phyloP scores from a whole-genome alignment of 2,329 filamentous ascomycete species.

The Aureobasidium sp. region DNA sequence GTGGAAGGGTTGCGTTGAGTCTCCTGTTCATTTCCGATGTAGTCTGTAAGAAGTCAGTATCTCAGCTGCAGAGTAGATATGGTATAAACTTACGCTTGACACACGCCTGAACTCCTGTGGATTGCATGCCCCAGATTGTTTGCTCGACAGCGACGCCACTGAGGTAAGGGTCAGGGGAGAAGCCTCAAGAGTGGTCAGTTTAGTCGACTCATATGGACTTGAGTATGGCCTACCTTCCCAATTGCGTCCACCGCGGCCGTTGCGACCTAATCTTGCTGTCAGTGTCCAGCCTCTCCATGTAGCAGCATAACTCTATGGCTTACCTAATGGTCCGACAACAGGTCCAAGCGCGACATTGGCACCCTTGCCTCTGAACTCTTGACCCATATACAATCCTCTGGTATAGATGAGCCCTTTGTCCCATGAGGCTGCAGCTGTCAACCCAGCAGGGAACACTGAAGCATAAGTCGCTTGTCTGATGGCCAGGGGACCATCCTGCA shows the following conservation, averaged over 20 bases:
- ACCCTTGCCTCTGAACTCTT: slow-evolving; percentile 22
- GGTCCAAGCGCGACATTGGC: slow-evolving; percentile 54
- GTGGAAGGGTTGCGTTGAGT: slow-evolving; percentile 33
- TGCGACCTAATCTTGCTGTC: neutral
- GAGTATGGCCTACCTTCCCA: slow-evolving; percentile 26
- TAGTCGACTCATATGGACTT: slow-evolving; percentile 21
- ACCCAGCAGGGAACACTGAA: slow-evolving; percentile 34
- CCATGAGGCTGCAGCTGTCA: slow-evolving; percentile 35
- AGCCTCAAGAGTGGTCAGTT: slow-evolving; percentile 41
- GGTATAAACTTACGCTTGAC: slow-evolving; percentile 36
- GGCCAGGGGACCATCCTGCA: slow-evolving; percentile 36
- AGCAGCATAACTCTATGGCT: neutral
- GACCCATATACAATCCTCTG: slow-evolving; percentile 29
- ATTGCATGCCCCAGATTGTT: slow-evolving; percentile 39
- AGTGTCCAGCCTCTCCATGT: neutral
- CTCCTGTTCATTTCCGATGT: slow-evolving; percentile 48
- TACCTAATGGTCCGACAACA: slow-evolving; percentile 36
- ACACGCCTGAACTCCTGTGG: slow-evolving; percentile 37
- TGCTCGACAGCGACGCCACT: slow-evolving; percentile 38
- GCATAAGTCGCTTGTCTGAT: slow-evolving; percentile 32
- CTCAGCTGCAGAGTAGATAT: slow-evolving; percentile 21
- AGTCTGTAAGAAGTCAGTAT: slow-evolving; percentile 25
- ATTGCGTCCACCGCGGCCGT: slow-evolving; percentile 21
- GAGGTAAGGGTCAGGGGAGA: slow-evolving; percentile 44
- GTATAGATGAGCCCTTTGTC: slow-evolving; percentile 30